Evolutionary conservation across 176 grass and related monocot species (phyloP).

Genomic region (Thinopyrum elongatum): DNA sequence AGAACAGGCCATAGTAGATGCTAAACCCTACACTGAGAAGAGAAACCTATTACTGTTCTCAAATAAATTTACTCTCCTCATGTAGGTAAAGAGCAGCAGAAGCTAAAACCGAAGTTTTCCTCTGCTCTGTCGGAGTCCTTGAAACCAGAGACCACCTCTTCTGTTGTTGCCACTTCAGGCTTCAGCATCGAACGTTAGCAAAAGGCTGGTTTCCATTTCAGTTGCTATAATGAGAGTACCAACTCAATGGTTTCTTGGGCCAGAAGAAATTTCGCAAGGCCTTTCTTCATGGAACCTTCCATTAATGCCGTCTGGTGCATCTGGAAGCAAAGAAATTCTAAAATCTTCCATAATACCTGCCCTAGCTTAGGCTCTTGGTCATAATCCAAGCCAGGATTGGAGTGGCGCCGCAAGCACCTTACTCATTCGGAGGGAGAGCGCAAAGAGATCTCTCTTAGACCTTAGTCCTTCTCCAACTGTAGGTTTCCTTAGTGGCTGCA

Average conservation of each 20-base stretch:
- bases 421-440: neutral
- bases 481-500: neutral
- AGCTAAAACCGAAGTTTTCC: neutral
- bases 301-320: too few species aligned
- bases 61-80: neutral
- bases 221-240: too few species aligned
- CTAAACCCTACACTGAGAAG: neutral
- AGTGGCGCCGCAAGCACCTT: neutral
- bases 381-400: neutral
- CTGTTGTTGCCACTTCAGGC: too few species aligned
- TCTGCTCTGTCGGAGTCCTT: neutral
- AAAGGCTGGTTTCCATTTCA: too few species aligned
- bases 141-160: neutral
- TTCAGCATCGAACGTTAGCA: too few species aligned
- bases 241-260: too few species aligned
- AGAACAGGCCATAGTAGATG: neutral
- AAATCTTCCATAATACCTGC: too few species aligned
- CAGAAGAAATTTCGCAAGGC: too few species aligned
- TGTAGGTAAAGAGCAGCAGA: neutral
- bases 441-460: neutral
- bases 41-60: neutral
- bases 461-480: neutral
- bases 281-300: too few species aligned
- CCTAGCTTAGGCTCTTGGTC: too few species aligned
- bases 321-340: neutral